Evolutionary conservation across 2,329 filamentous ascomycete genomes (phyloP), one percentile per base, ranked within the genome.

Genomic region (Cladosporium sphaerospermum): DNA sequence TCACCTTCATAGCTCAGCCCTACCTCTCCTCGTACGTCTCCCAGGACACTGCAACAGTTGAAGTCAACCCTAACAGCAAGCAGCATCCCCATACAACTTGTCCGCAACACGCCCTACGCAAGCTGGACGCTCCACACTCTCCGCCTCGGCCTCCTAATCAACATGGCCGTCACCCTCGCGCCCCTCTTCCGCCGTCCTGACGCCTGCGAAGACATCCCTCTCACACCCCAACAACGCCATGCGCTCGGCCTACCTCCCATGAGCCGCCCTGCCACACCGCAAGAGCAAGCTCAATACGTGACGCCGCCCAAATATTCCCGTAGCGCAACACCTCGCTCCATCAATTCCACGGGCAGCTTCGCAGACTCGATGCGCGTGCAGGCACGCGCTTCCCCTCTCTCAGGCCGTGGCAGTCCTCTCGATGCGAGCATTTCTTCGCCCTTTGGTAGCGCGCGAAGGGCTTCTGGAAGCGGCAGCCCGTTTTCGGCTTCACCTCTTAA

Each of bases 261-360:
- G 54, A 71, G 74, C 2, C 75, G 80, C 2, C 80, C 86, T 0
- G 68, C 73, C 0, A 86, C 85, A 0, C 85, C 89, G 2, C 80
- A 79, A 51, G 84, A 87, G 44, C 78, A 80, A 50, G 84, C 86
- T 40, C 80, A 81, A 54, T 95, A 88, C 70, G 83, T 86, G 62
- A 96, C 92, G 0, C 92, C 92, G 3, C 92, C 92, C 2, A 83
- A 89, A 63, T 96, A 95, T 73, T 82, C 86, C 34, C 80, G 89
- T 54, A 92, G 88, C 10, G 80, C 85, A 23, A 86, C 71, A 9
- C 88, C 86, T 1, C 77, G 83, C 3, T 51, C 48, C 32, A 18
- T 51, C 40, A 40, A 40, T 19, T 51, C 48, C 7, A 40, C 48
- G 3, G 40, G 40, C 18, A 83, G 79, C 56, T 80, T 79, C 16